Conservation (phyloP, 176 grass and related monocot species). For the Tillandsia fasciculata region DNA sequence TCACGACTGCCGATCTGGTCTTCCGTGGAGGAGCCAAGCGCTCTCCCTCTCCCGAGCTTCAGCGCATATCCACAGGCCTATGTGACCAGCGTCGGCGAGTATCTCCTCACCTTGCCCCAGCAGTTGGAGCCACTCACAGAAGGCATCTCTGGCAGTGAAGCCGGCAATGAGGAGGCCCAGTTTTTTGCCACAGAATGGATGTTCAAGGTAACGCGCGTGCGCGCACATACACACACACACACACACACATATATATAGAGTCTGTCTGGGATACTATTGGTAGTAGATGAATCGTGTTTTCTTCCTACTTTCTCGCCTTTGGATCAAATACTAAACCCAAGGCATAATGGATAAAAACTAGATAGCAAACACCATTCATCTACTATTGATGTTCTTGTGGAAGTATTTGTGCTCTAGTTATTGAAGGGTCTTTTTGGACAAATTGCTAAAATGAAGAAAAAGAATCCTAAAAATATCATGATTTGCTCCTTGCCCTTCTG, state of each 20-base stretch:
- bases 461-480: too few species aligned
- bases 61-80: slow-evolving; percentile 93
- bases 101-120: slow-evolving; percentile 94
- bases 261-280: too few species aligned
- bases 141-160: slow-evolving; percentile 59
- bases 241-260: too few species aligned
- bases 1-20: slow-evolving; percentile 79
- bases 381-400: background rate
- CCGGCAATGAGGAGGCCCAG: slow-evolving; percentile 78
- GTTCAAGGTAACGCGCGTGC: slow-evolving; percentile 53
- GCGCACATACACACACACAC: too few species aligned
- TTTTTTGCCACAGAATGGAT: slow-evolving; percentile 98
- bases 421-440: too few species aligned
- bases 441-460: too few species aligned
- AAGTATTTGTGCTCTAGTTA: background rate
- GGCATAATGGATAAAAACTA: too few species aligned
- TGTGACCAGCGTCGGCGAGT: slow-evolving; percentile 84
- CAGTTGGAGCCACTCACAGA: slow-evolving; percentile 91
- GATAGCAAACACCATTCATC: background rate
- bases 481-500: too few species aligned
- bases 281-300: too few species aligned
- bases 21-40: slow-evolving; percentile 73
- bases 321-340: too few species aligned
- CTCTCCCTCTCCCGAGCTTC: slow-evolving; percentile 87
- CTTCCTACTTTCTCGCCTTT: too few species aligned